These are phyloP conservation scores for Penicillium sp. DNA, from an alignment of 2,329 filamentous ascomycete species.

Conservation along the genomic window DNA sequence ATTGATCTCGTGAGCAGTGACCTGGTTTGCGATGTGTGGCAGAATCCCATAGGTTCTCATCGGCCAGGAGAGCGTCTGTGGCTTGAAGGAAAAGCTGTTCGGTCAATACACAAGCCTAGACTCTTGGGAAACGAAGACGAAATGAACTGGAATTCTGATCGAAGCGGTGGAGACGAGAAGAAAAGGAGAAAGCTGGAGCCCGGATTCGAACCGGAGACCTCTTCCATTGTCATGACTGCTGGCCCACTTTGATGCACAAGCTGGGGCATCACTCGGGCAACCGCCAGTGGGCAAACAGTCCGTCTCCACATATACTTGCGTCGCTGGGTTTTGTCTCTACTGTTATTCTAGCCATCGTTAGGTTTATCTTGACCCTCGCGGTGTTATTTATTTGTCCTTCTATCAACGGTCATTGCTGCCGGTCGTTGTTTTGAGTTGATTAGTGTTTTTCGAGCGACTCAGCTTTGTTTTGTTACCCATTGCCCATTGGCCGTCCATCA, in stretches of 20 bases:
- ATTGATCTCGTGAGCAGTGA: conserved; percentile 2
- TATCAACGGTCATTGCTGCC: neutral
- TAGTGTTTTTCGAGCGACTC: neutral
- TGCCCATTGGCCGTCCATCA: neutral
- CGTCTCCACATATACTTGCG: conserved; percentile 6
- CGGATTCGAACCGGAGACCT: neutral
- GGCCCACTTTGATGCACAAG: conserved; percentile 23
- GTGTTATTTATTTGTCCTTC: neutral
- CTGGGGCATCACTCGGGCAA: conserved; percentile 28
- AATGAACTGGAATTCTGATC: neutral
- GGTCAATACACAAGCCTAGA: neutral
- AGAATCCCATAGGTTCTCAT: conserved; percentile 6
- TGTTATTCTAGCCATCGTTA: conserved; percentile 7
- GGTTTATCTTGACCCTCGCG: neutral
- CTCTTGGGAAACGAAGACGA: neutral
- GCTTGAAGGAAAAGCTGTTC: neutral
- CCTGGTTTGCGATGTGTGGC: conserved; percentile 12
- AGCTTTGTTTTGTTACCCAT: neutral
- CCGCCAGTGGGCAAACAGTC: conserved; percentile 21
- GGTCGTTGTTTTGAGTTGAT: neutral
- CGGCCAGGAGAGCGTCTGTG: neutral
- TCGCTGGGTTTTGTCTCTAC: conserved; percentile 16
- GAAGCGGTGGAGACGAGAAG: neutral
- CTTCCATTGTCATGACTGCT: conserved; percentile 18
- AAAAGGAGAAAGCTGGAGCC: neutral